Percentiles rank a stretch among this genome's conserved stretches.
phyloP scores from a whole-genome alignment of 2,329 filamentous ascomycete species.

The Fusarium torreyae region DNA sequence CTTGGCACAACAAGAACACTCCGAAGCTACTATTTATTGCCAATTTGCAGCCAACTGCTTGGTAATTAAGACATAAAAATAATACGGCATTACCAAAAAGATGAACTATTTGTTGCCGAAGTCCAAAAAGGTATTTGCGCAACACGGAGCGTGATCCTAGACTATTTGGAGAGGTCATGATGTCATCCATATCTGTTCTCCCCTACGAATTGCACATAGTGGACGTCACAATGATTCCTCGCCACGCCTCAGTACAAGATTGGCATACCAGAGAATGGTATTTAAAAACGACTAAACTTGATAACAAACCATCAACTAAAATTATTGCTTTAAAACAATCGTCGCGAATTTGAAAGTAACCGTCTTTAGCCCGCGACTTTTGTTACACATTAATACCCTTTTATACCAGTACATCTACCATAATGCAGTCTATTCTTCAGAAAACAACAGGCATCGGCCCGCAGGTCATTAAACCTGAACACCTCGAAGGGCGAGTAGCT shows the following conservation, averaged over 20 bases:
- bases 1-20: too few species aligned
- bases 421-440: slow-evolving; percentile 58
- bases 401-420: background rate
- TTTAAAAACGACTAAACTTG: background rate
- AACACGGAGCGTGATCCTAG: background rate
- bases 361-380: background rate
- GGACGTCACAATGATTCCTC: slow-evolving; percentile 24
- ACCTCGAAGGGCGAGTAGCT: slow-evolving; percentile 56
- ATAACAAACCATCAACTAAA: background rate
- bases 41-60: too few species aligned
- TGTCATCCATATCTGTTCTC: slow-evolving; percentile 4
- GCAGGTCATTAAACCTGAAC: slow-evolving; percentile 53
- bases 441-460: slow-evolving; percentile 54
- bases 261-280: background rate
- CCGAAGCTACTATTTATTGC: too few species aligned
- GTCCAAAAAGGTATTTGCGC: background rate
- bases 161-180: slow-evolving; percentile 11
- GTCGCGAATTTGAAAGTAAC: background rate
- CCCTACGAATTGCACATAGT: background rate
- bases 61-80: background rate
- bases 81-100: background rate
- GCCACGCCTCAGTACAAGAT: background rate
- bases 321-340: background rate
- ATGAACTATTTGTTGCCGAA: background rate
- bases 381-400: background rate